A percentile compares a stretch with the other conserved stretches of the same genome.
Evolutionary conservation across 2,329 filamentous ascomycete genomes (phyloP).

Genomic region (Leptoxyphium fumago): DNA sequence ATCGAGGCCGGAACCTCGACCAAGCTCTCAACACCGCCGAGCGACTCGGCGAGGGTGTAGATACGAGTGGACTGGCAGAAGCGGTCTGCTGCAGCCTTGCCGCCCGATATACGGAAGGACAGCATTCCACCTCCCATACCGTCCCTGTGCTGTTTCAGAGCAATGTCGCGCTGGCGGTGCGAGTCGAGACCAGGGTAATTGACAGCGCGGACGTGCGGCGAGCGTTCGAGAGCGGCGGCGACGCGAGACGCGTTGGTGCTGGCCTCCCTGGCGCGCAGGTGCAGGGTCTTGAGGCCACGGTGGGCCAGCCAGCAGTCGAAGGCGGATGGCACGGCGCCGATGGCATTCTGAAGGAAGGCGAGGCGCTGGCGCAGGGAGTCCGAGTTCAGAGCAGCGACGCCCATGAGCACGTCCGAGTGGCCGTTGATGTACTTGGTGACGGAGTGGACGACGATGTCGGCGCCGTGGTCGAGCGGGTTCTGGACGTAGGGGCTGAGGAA

Average conservation of each 20-base stretch:
- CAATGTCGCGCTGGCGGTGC: slow-evolving; percentile 74
- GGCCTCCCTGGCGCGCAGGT: slow-evolving; percentile 78
- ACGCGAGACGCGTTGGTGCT: slow-evolving; percentile 67
- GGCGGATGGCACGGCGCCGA: slow-evolving; percentile 82
- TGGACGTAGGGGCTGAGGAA: slow-evolving; percentile 95
- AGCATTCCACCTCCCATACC: slow-evolving; percentile 96
- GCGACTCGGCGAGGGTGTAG: slow-evolving; percentile 83
- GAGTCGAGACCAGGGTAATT: slow-evolving; percentile 89
- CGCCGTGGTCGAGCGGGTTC: slow-evolving; percentile 87
- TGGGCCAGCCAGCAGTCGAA: slow-evolving; percentile 99
- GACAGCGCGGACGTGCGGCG: slow-evolving; percentile 70
- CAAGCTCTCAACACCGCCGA: slow-evolving; percentile 84
- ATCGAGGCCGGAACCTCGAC: slow-evolving; percentile 88
- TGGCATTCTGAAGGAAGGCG: slow-evolving; percentile 89
- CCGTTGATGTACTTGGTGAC: slow-evolving; percentile 99
- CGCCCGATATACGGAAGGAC: slow-evolving; percentile 83
- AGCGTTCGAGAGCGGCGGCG: slow-evolving; percentile 61
- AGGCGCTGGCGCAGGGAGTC: slow-evolving; percentile 63
- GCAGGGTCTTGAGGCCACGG: slow-evolving; percentile 89
- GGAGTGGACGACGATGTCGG: slow-evolving; percentile 90
- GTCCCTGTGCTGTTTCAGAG: slow-evolving; percentile 79
- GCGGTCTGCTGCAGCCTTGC: slow-evolving; percentile 67
- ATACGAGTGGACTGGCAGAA: slow-evolving; percentile 85
- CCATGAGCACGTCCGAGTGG: slow-evolving; percentile 94
- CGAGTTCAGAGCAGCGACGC: slow-evolving; percentile 87